Conservation (phyloP, 1,284 basidiomycete genomes). For the Rhodotorula glutinis region DNA sequence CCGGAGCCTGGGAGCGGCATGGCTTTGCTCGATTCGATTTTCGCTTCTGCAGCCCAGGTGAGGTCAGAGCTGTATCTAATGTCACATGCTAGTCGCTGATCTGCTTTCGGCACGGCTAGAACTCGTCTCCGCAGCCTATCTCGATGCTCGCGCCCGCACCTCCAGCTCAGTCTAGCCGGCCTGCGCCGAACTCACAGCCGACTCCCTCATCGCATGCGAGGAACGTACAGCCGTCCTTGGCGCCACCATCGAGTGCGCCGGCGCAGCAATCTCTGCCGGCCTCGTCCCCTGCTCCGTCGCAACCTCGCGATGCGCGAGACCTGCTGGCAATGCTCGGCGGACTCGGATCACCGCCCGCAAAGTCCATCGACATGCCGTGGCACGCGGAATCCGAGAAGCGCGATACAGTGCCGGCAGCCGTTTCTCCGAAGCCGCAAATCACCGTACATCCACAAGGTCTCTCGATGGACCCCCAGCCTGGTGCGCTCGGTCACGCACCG, state of each 20-base stretch:
- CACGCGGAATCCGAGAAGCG: neutral
- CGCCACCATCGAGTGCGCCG: neutral
- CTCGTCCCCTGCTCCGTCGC: neutral
- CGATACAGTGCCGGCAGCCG: too few relatives aligned
- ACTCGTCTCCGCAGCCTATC: neutral
- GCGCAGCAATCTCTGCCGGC: too few relatives aligned
- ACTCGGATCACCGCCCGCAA: neutral
- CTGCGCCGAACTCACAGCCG: neutral
- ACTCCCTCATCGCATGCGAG: neutral
- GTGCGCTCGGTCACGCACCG: neutral
- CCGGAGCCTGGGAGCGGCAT: conserved; percentile 10
- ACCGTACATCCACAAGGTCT: neutral
- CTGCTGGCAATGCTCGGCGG: conserved; percentile 29
- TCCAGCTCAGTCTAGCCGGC: neutral
- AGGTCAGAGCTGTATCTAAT: neutral
- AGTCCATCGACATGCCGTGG: too few relatives aligned
- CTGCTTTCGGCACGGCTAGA: neutral
- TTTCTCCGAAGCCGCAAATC: neutral
- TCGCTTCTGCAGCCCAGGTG: conserved; percentile 47
- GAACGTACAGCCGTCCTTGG: too few relatives aligned
- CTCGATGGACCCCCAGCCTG: neutral
- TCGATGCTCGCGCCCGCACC: neutral
- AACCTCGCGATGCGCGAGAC: conserved; percentile 18
- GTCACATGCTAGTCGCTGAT: too few relatives aligned
- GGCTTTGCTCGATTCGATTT: conserved; percentile 40